These are phyloP conservation scores for Penicillium tannophilum DNA, from an alignment of 495 filamentous ascomycete genomes.

Conservation along the genomic window DNA sequence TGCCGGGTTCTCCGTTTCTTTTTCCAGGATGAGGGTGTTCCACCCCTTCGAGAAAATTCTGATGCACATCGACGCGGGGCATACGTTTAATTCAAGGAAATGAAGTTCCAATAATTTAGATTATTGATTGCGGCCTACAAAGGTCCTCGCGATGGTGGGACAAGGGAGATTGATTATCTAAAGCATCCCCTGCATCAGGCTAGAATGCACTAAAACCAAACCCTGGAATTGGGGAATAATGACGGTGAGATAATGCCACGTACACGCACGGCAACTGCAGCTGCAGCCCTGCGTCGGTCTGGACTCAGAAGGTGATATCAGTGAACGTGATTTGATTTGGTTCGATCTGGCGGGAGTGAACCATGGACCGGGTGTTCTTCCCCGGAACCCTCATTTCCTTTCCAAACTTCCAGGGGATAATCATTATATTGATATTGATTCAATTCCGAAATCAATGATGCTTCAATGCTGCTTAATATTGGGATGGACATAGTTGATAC, in stretches of 20 bases:
- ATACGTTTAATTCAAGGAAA: slow-evolving; percentile 4
- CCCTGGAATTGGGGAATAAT: not conserved
- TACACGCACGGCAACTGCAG: slow-evolving; percentile 4
- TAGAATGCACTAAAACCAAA: not conserved
- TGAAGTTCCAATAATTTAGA: not conserved
- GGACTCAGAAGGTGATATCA: slow-evolving; percentile 3
- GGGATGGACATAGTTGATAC: slow-evolving; percentile 2
- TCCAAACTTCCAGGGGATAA: slow-evolving; percentile 15
- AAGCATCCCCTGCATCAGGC: slow-evolving; percentile 13
- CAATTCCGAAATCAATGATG: not conserved
- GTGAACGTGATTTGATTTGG: slow-evolving; percentile 11
- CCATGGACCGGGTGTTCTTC: slow-evolving; percentile 28
- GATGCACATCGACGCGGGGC: slow-evolving; percentile 22
- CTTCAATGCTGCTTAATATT: slow-evolving; percentile 2
- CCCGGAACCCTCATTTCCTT: slow-evolving; percentile 22
- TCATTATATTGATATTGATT: not conserved
- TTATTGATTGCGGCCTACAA: not conserved
- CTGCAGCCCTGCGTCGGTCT: slow-evolving; percentile 1
- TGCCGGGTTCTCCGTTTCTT: slow-evolving; percentile 12
- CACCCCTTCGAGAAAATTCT: slow-evolving; percentile 36
- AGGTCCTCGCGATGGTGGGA: not conserved
- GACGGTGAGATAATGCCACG: slow-evolving; percentile 4
- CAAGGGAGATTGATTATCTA: not conserved
- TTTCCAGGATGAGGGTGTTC: slow-evolving; percentile 17
- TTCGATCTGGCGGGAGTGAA: slow-evolving; percentile 22